Conservation (phyloP, 495 filamentous ascomycete species). For the Lophiotrema nucula region DNA sequence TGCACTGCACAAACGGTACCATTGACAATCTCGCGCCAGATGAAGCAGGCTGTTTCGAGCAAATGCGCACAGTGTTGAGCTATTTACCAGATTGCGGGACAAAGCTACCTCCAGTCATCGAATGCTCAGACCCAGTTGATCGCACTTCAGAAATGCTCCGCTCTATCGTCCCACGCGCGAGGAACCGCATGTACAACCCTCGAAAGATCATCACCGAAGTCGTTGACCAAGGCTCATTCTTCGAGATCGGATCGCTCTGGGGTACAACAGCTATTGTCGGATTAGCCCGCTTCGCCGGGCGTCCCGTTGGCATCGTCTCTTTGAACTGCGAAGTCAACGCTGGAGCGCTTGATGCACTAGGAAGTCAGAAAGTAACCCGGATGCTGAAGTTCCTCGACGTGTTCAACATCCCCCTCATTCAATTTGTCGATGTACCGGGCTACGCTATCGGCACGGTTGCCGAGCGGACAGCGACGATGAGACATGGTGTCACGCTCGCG, state of each 20-base stretch:
- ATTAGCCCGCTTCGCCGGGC: conserved; percentile 55
- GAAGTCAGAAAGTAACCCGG: conserved; percentile 58
- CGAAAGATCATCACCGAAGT: conserved; percentile 56
- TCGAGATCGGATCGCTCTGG: conserved; percentile 63
- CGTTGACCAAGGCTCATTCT: conserved; percentile 56
- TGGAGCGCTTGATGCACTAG: conserved; percentile 59
- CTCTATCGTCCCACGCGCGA: conserved; percentile 56
- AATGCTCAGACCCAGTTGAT: conserved; percentile 49
- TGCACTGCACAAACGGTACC: conserved; percentile 65
- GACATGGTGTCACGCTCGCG: conserved; percentile 58
- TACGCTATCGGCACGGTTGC: conserved; percentile 63
- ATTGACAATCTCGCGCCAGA: conserved; percentile 63
- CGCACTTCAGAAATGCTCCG: conserved; percentile 51
- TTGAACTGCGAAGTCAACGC: conserved; percentile 58
- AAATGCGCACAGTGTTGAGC: conserved; percentile 54
- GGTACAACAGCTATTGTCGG: conserved; percentile 60
- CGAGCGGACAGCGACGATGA: conserved; percentile 62
- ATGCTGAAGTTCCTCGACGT: conserved; percentile 62
- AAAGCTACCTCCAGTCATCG: conserved; percentile 51
- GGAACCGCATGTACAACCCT: conserved; percentile 60
- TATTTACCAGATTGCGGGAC: conserved; percentile 58
- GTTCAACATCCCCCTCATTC: conserved; percentile 61
- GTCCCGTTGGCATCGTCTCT: conserved; percentile 56
- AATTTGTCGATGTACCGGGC: conserved; percentile 62
- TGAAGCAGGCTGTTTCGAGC: conserved; percentile 60